Evolutionary conservation across 257 asterid species (phyloP), one percentile per base, ranked within the genome.

Genomic region (Solanum lignicaule): DNA sequence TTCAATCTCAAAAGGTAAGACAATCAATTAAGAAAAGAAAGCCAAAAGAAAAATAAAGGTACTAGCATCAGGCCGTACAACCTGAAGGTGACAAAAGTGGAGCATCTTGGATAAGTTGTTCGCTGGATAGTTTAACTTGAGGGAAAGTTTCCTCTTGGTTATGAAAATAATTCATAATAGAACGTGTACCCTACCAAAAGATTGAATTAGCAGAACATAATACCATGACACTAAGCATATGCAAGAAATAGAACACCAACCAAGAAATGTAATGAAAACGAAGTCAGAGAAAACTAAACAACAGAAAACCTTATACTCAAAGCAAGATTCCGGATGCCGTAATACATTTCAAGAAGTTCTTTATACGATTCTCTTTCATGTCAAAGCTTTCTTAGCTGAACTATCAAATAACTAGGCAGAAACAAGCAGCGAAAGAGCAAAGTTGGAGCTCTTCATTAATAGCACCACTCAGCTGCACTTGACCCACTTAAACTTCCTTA

Each of bases 161-260:
- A 87, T 88, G 92, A 90, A 95, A 97, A 89, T 97, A 97, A 89
- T 93, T 93, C 90, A 87, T 90, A 87, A 97, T 97, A 88, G 98
- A 94, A 84, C 90, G 94, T 83, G 98, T 95, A 76, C 99, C 99
- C 99, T 97, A 97, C 83, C 87, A 91, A 90, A 89, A 86, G 87
- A 87, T 89, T 87, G 35, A 55, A 83, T 75, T 36, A 88, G 75
- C 33, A 87, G 76, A 86, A 46, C 68, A 81, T 52, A 73, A 87
- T 79, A 55, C 83, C 62, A 75, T 58, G 81, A 69, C 85, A 72
- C 69, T 84, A 81, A 20, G 88, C 76, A 31, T 52, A 39, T 78
- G 75, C 90, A 46, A 25, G 84, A 65, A 62, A 33, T 46, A 46
- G 7, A 46, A 81, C 25, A 29, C 35, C 68, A 46, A 78, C 84